phyloP scores from a whole-genome alignment of 306 rosid genomes.

The Fagus sylvatica region DNA sequence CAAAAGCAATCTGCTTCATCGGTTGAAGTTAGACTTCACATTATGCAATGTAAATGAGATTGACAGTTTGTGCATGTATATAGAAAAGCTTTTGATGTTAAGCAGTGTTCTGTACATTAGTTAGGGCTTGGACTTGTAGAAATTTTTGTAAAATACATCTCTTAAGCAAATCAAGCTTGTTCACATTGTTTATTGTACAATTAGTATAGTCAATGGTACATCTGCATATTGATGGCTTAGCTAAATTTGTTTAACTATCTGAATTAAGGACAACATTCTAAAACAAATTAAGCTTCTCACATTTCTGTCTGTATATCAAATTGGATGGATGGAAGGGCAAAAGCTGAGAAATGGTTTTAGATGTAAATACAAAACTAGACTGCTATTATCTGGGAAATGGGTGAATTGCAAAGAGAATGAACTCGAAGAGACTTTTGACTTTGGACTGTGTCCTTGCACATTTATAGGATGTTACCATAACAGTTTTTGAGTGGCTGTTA shows the following conservation, averaged over 20 bases:
- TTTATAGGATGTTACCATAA: no score
- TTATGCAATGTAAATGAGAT: slow-evolving; percentile 11
- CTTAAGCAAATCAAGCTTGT: neutral
- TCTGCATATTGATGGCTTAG: neutral
- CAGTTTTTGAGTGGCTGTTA: no score
- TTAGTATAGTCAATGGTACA: neutral
- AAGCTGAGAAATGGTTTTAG: neutral
- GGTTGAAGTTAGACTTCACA: neutral
- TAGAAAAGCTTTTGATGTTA: neutral
- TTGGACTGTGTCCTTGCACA: no score
- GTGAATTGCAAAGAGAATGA: no score
- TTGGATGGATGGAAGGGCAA: neutral
- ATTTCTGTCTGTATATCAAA: neutral
- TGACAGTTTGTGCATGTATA: neutral
- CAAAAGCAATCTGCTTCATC: slow-evolving; percentile 11
- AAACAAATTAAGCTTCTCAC: no score
- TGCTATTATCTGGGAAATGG: no score
- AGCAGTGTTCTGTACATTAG: neutral
- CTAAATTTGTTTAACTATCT: neutral
- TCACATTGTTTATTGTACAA: neutral
- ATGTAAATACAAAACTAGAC: no score
- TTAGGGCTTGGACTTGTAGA: neutral
- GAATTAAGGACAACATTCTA: neutral
- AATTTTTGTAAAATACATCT: neutral
- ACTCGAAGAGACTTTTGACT: no score